A percentile compares a stretch with the other conserved stretches of the same genome.
Conservation (phyloP, 768 basidiomycete genomes). For the Xerocomus spinulosus region DNA sequence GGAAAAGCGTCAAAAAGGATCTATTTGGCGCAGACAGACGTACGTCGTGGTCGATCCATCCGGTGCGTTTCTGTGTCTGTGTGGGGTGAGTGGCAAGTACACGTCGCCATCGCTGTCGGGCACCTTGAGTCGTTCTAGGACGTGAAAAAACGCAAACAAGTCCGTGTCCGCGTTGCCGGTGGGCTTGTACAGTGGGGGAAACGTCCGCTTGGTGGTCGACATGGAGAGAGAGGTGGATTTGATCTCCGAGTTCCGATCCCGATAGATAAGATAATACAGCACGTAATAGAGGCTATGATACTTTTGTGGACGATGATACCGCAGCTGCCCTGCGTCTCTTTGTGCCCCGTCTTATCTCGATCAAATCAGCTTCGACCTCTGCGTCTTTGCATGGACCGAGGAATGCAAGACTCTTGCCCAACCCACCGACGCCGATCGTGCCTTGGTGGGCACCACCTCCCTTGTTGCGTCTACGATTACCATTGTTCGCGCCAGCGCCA, state of each 20-base stretch:
- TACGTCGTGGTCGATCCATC: constrained; percentile 81
- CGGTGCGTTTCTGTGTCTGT: constrained; percentile 92
- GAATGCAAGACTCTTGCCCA: constrained; percentile 67
- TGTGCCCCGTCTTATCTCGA: constrained; percentile 72
- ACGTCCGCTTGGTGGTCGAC: constrained; percentile 37
- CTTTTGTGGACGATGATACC: constrained; percentile 26
- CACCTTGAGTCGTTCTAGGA: constrained; percentile 87
- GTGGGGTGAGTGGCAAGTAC: background rate
- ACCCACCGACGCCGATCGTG: constrained; percentile 54
- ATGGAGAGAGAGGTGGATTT: background rate
- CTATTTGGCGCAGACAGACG: background rate
- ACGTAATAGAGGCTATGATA: constrained; percentile 21
- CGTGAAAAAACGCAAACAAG: constrained; percentile 84
- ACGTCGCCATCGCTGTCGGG: background rate
- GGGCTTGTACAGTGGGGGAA: constrained; percentile 55
- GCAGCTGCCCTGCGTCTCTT: constrained; percentile 45
- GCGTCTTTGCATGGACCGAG: constrained; percentile 56
- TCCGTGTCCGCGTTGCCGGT: constrained; percentile 56
- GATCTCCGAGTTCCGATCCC: constrained; percentile 24
- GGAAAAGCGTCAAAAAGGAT: constrained; percentile 7
- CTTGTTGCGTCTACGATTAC: constrained; percentile 43
- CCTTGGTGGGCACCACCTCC: constrained; percentile 51
- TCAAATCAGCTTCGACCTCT: constrained; percentile 72
- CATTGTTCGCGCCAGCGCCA: constrained; percentile 38
- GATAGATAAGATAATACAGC: constrained; percentile 30